Evolutionary conservation across 2,329 filamentous ascomycete species (phyloP).

Genomic region (Karstenula rhodostoma): DNA sequence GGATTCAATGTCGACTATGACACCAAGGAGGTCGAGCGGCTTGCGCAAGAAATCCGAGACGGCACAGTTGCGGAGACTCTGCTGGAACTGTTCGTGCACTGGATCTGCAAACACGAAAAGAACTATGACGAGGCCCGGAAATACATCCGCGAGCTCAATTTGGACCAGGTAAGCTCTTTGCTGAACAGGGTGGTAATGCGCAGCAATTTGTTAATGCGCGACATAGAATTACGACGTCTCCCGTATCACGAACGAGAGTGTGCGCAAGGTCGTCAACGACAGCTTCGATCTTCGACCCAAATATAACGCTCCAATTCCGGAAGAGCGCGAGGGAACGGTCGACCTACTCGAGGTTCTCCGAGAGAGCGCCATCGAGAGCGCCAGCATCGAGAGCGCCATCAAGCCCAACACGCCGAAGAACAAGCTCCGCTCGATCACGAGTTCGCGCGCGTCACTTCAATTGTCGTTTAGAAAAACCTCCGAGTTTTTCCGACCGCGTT

Average conservation of each 20-base stretch:
- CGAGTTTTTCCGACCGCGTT: background rate
- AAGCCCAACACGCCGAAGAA: background rate
- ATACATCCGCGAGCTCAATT: slow-evolving; percentile 37
- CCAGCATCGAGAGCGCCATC: background rate
- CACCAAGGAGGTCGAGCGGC: slow-evolving; percentile 4
- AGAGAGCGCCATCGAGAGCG: background rate
- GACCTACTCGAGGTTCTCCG: background rate
- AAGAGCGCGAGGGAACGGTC: background rate
- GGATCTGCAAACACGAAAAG: slow-evolving; percentile 31
- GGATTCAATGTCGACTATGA: slow-evolving; percentile 10
- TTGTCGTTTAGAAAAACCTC: background rate
- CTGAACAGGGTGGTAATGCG: background rate
- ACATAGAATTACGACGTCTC: slow-evolving; percentile 20
- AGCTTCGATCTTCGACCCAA: slow-evolving; percentile 14
- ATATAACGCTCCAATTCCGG: background rate
- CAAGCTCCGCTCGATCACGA: background rate
- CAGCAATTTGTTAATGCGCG: background rate
- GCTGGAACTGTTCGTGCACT: slow-evolving; percentile 34
- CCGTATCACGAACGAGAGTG: slow-evolving; percentile 18
- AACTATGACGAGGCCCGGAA: slow-evolving; percentile 34
- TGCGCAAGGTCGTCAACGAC: slow-evolving; percentile 21
- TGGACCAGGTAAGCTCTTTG: slow-evolving; percentile 33
- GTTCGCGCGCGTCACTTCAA: background rate
- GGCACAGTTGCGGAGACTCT: slow-evolving; percentile 36
- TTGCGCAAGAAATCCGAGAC: slow-evolving; percentile 17